Base-by-base conservation (phyloP, 768 basidiomycete genomes). In the Naganishia antarctica region DNA sequence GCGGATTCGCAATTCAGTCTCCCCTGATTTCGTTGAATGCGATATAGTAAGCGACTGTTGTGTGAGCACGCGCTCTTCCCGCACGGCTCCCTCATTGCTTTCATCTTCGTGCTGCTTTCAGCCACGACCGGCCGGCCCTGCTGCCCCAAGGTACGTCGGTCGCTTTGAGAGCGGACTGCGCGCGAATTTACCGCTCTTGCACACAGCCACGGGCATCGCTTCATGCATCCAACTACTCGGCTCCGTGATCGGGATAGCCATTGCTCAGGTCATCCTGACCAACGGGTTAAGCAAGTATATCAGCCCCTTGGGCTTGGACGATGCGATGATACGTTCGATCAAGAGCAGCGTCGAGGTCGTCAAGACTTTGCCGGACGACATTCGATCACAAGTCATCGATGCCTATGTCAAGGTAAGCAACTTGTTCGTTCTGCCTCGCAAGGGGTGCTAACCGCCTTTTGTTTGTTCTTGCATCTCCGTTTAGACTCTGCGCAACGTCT, bases 1-100 rank as follows among this genome's bases (percentile, higher is more conserved):
- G 80, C 49, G 80, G 80, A 8, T 64, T 71, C 3, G 60, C 68
- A 15, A 72, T 79, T 67, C 79, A 78, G 40, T 71, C 69, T n/a
- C 58, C 66, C 23, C 43, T 76, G 1, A 60, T 76, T 16, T 69
- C 72, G 11, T 68, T 74, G 21, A 73, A 76, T 59, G 73, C 73
- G 4, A 71, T 72, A 37, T 74, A 66, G 61, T 62, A 49, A 25
- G 61, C 49, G 43, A 44, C n/a, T n/a, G 8, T 2, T 13, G n/a
- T n/a, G n/a, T n/a, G n/a, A n/a, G n/a, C n/a, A n/a, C n/a, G n/a
- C n/a, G n/a, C n/a, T n/a, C n/a, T n/a, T n/a, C n/a, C n/a, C n/a
- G n/a, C 37, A 57, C n/a, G 32, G 7, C 32, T 9, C 21, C 11
- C 6, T 3, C 21, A 37, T 21, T n/a, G 50, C 29, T 21, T 9